A percentile compares a stretch with the other conserved stretches of the same genome.
Evolutionary conservation across 2,329 filamentous ascomycete species (phyloP).

Genomic region (Trichoderma sp.): DNA sequence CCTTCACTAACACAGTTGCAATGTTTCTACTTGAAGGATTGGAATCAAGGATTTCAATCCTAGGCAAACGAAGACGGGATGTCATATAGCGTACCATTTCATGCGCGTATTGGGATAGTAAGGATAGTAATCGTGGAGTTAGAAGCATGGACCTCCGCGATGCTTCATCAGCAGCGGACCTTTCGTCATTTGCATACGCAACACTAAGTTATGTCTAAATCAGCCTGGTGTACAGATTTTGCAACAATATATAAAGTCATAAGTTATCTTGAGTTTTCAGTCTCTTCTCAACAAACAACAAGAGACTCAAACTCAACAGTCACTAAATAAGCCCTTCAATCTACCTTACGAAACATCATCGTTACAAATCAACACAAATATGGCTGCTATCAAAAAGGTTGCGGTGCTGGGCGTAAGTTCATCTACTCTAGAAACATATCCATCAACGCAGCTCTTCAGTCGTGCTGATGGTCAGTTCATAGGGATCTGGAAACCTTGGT

Average conservation of each 20-base stretch:
- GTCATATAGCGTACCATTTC: not conserved
- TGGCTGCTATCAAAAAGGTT: not conserved
- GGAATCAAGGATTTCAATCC: not conserved
- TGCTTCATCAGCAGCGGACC: not conserved
- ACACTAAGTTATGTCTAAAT: not conserved
- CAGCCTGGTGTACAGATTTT: not conserved
- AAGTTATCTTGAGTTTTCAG: not conserved
- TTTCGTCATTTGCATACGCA: not conserved
- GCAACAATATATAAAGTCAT: not conserved
- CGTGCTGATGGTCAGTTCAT: not conserved
- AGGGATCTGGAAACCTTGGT: not conserved
- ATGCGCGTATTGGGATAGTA: not conserved
- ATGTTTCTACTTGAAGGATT: not conserved
- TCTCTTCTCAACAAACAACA: not conserved
- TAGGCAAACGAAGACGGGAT: not conserved
- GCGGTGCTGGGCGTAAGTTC: not conserved
- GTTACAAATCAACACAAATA: not conserved
- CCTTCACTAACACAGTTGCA: not conserved
- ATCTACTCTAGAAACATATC: not conserved
- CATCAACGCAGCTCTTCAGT: not conserved
- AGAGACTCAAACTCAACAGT: not conserved
- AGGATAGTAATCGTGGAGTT: not conserved
- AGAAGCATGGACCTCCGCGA: not conserved
- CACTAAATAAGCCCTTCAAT: not conserved
- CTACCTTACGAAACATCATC: not conserved